Conservation (phyloP, 1,139 yeast genomes). For the Protomyces inundatus region DNA sequence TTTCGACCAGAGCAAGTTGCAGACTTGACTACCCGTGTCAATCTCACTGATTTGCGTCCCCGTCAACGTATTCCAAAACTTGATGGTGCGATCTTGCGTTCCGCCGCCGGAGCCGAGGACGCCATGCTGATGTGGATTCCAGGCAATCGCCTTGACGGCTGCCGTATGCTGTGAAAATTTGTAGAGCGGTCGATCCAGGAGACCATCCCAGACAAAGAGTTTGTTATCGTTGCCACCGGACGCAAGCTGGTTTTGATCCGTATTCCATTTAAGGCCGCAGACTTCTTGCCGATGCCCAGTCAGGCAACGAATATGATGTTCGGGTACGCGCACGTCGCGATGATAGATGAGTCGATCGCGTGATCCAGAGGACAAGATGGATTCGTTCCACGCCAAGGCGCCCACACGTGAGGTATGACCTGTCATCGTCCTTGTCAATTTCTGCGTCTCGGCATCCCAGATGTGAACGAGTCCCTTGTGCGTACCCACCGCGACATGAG, state of each 20-base stretch:
- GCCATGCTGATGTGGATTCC: slow-evolving; percentile 98
- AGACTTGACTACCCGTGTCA: slow-evolving; percentile 93
- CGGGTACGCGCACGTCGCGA: slow-evolving; percentile 84
- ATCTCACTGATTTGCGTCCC: slow-evolving; percentile 70
- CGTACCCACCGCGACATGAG: slow-evolving; percentile 91
- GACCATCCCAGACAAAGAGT: slow-evolving; percentile 80
- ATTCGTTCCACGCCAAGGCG: slow-evolving; percentile 91
- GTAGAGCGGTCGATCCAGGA: slow-evolving; percentile 62
- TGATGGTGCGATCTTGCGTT: slow-evolving; percentile 83
- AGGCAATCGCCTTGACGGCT: slow-evolving; percentile 91
- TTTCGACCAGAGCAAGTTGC: slow-evolving; percentile 88
- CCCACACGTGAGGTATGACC: slow-evolving; percentile 78
- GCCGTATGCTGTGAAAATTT: slow-evolving; percentile 81
- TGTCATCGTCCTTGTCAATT: slow-evolving; percentile 82
- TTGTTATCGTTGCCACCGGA: slow-evolving; percentile 78
- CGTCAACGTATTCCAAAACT: slow-evolving; percentile 86
- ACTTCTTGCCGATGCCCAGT: slow-evolving; percentile 87
- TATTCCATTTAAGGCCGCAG: slow-evolving; percentile 92
- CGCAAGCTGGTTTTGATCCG: slow-evolving; percentile 66
- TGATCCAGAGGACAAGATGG: slow-evolving; percentile 78
- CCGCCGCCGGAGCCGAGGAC: slow-evolving; percentile 95
- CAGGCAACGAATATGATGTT: slow-evolving; percentile 68
- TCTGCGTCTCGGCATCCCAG: slow-evolving; percentile 86
- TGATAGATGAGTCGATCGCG: slow-evolving; percentile 80
- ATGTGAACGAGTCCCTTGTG: slow-evolving; percentile 81